phyloP scores from a whole-genome alignment of 2,329 filamentous ascomycete species.

The Colletotrichum simmondsii region DNA sequence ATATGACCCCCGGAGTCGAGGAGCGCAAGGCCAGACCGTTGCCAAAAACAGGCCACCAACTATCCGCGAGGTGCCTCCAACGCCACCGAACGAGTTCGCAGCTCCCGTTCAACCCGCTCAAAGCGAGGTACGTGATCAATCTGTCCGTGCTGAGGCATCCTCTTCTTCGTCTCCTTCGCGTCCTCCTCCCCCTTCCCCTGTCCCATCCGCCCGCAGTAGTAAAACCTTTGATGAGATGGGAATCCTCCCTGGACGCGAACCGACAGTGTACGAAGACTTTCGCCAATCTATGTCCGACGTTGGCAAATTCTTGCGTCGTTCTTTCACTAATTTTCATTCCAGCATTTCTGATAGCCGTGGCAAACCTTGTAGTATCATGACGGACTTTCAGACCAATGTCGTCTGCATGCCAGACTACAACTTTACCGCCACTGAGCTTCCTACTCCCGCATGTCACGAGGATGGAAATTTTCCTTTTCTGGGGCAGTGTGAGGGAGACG shows the following conservation, averaged over 20 bases:
- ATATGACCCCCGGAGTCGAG: background rate
- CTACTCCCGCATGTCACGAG: background rate
- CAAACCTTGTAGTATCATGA: background rate
- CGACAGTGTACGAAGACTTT: background rate
- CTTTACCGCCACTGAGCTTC: background rate
- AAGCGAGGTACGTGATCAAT: background rate
- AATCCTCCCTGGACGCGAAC: no score
- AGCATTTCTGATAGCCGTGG: background rate
- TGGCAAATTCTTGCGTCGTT: background rate
- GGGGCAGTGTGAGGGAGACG: background rate
- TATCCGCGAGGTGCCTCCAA: background rate
- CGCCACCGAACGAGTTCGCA: background rate
- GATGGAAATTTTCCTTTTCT: background rate
- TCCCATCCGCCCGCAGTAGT: no score
- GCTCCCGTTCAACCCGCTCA: background rate
- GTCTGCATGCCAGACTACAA: background rate
- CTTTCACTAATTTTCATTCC: background rate
- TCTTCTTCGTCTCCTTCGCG: background rate
- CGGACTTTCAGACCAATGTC: background rate
- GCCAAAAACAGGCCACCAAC: background rate
- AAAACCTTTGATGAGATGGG: no score
- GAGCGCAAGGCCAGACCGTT: background rate
- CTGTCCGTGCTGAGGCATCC: background rate
- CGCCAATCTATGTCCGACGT: background rate
- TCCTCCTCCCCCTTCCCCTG: background rate